Percentiles rank a stretch among this genome's conserved stretches.
These are phyloP conservation scores for Craspedostauros australis DNA, from an alignment of 108 stramenopile genomes.

Conservation along the genomic window DNA sequence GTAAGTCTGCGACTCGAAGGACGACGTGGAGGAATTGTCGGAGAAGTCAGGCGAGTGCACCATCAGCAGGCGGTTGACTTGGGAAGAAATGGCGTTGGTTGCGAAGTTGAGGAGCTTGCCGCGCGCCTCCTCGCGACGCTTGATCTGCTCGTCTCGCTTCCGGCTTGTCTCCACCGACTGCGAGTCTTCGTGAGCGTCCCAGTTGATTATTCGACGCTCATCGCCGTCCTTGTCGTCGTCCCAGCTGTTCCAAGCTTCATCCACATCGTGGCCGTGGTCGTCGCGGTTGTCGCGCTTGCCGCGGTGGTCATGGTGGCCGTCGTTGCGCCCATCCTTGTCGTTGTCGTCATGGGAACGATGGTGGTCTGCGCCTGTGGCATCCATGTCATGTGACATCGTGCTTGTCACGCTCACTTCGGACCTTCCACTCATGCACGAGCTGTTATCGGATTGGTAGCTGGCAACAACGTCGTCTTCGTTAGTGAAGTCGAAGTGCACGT, in stretches of 20 bases:
- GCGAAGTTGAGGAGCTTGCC: slow-evolving; percentile 24
- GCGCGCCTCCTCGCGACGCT: slow-evolving; percentile 19
- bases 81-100: slow-evolving; percentile 16
- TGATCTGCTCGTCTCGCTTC: slow-evolving; percentile 13
- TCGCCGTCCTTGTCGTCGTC: neutral
- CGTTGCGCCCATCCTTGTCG: no score
- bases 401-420: slow-evolving; percentile 34
- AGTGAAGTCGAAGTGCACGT: neutral
- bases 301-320: neutral
- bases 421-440: slow-evolving; percentile 13
- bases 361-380: no score
- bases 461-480: slow-evolving; percentile 3
- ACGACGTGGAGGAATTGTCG: neutral
- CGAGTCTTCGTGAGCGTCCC: no score
- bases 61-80: neutral
- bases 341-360: no score
- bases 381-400: neutral
- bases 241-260: neutral
- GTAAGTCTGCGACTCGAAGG: slow-evolving; percentile 6
- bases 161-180: no score
- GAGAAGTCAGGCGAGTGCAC: slow-evolving; percentile 1
- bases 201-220: no score
- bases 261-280: neutral
- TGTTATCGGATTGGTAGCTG: slow-evolving; percentile 6
- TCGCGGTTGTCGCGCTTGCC: neutral